phyloP scores from a whole-genome alignment of 108 stramenopile species.

The Stephanodiscus triporus region DNA sequence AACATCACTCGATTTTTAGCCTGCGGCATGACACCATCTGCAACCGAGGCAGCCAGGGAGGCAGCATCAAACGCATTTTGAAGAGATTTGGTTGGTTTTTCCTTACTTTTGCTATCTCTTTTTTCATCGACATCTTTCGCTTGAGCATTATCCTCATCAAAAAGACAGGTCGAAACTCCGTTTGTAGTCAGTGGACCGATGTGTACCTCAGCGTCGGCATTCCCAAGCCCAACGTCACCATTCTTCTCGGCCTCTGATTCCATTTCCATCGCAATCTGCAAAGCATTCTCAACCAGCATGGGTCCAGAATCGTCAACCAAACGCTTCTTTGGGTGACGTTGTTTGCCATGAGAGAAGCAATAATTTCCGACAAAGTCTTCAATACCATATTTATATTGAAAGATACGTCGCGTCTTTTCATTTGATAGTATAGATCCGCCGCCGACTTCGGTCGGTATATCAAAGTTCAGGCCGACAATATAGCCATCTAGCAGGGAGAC shows the following conservation, averaged over 20 bases:
- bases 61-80: constrained; percentile 67
- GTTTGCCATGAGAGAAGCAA: constrained; percentile 12
- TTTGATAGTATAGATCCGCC: constrained; percentile 51
- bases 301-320: constrained; percentile 76
- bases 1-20: constrained; percentile 15
- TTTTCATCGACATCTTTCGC: constrained; percentile 11
- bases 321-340: constrained; percentile 47
- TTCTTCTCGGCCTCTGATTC: constrained; percentile 34
- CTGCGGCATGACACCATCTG: constrained; percentile 18
- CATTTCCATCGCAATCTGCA: constrained; percentile 78
- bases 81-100: constrained; percentile 22
- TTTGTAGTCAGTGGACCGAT: constrained; percentile 57
- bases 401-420: constrained; percentile 62
- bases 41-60: constrained; percentile 45
- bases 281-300: constrained; percentile 82
- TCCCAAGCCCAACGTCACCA: constrained; percentile 28
- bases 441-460: constrained; percentile 74
- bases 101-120: constrained; percentile 34
- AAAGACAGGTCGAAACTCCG: constrained; percentile 21
- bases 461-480: constrained; percentile 75
- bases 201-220: constrained; percentile 56
- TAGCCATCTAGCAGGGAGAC: constrained; percentile 85
- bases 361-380: constrained; percentile 53
- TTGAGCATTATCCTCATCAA: constrained; percentile 21
- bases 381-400: constrained; percentile 82